Percentiles rank a stretch among this genome's conserved stretches.
phyloP scores from a whole-genome alignment of 2,329 filamentous ascomycete genomes.

The Aureobasidium musti region DNA sequence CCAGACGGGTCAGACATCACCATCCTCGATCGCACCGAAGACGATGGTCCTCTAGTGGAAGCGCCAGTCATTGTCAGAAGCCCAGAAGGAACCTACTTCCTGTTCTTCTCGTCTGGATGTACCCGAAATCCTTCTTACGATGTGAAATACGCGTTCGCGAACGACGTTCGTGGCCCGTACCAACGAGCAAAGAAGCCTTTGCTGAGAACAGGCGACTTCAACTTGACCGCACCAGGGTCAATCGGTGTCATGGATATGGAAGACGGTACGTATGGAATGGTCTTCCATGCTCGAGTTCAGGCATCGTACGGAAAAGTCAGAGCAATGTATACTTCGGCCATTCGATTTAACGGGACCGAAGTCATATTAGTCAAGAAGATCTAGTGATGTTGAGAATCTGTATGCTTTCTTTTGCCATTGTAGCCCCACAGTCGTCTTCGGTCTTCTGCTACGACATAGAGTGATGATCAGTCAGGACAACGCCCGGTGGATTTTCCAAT shows the following conservation, averaged over 20 bases:
- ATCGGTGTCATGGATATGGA: constrained; percentile 33
- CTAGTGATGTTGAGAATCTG: not conserved
- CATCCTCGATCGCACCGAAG: constrained; percentile 38
- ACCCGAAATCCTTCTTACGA: constrained; percentile 38
- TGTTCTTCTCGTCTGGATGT: constrained; percentile 44
- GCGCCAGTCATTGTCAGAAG: constrained; percentile 39
- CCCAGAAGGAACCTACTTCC: constrained; percentile 40
- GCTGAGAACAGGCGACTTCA: constrained; percentile 38
- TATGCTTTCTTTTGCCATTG: too few species aligned
- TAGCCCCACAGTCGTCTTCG: too few species aligned
- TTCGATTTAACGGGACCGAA: constrained; percentile 1
- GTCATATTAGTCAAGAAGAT: not conserved
- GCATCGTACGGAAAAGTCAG: constrained; percentile 36
- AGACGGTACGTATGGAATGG: constrained; percentile 34
- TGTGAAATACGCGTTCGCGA: constrained; percentile 40
- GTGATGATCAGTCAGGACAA: too few species aligned
- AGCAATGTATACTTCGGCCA: constrained; percentile 39
- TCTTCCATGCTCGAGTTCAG: constrained; percentile 40
- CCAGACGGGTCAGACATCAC: constrained; percentile 32
- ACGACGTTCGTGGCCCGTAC: constrained; percentile 39
- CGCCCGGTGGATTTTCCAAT: too few species aligned
- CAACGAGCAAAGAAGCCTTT: constrained; percentile 35
- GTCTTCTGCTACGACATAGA: too few species aligned
- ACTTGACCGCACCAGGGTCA: constrained; percentile 40
- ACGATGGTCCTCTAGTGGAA: constrained; percentile 43